Base-by-base conservation (phyloP, 2,329 filamentous ascomycete genomes). In the Delphinella strobiligena region DNA sequence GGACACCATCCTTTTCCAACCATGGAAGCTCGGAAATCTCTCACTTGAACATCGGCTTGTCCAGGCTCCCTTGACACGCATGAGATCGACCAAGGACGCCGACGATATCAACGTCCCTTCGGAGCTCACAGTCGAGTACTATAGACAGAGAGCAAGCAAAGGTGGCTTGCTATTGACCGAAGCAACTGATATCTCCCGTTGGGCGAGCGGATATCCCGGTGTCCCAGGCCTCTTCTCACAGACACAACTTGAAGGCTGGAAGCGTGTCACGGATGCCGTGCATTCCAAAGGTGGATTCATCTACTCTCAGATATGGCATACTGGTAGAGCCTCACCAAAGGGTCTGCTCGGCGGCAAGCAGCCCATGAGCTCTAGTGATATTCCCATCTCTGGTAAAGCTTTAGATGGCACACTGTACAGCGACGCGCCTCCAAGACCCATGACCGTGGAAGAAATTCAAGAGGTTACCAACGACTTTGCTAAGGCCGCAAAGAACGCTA, bases 261-360 rank as follows among this genome's bases (percentile, higher is more conserved):
- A 67, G 43, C 56, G 63, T 9, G 60, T 82, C 31, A 78, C 72
- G 2, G 67, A 75, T 19, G 73, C 70, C 0, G 75, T 82, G 1
- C 79, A 84, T 51, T 63, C 63, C 14, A 78, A 77, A 49, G 71
- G 71, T 3, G 69, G 67, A n/a, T 74, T 65, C 52, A 75, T 81
- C 37, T 80, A 66, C 56, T 56, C 66, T 2, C 79, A 82, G 51
- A 60, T 82, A 0, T 80, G 74, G 65, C 68, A 68, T 0, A 61
- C 73, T 7, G 77, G 79, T 3, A 69, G 79, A 4, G 49, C 48
- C 4, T 49, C 49, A 8, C 45, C 47, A 14, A 42, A 49, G 18
- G 46, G 47, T 12, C 46, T 53, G 12, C 47, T 47, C 2, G 42
- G 42, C 29, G 50, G 50, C 2, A 35, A 44, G 35, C 44, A 44